A percentile compares a stretch with the other conserved stretches of the same genome.
Conservation (phyloP, 345 rosid species). For the Nasturtium officinale region DNA sequence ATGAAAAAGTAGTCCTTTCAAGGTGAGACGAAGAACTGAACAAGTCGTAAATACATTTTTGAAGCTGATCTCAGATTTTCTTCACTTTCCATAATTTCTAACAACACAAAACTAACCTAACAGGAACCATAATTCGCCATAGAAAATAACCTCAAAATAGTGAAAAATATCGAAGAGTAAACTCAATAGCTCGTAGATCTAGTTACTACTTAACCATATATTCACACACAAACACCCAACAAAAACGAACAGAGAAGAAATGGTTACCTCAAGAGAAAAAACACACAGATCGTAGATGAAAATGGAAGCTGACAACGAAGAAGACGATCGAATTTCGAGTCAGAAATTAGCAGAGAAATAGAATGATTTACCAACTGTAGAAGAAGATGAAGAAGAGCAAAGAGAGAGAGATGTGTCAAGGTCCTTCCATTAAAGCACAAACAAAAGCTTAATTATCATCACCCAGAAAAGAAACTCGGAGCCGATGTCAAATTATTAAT, state of each 20-base stretch:
- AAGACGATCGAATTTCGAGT: constrained; percentile 14
- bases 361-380: constrained; percentile 38
- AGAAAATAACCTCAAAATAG: not conserved
- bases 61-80: constrained; percentile 30
- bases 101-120: not conserved
- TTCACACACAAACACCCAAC: not conserved
- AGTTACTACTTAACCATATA: not conserved
- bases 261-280: not conserved
- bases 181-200: constrained; percentile 29
- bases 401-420: constrained; percentile 44
- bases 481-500: constrained; percentile 17
- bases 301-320: constrained; percentile 36
- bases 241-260: constrained; percentile 3
- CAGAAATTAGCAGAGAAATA: constrained; percentile 19
- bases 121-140: constrained; percentile 16
- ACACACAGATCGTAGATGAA: constrained; percentile 17
- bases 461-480: constrained; percentile 46
- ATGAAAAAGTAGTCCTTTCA: no score
- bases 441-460: constrained; percentile 44
- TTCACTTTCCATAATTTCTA: not conserved
- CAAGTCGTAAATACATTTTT: constrained; percentile 12
- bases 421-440: constrained; percentile 64
- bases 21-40: constrained; percentile 14
- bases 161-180: not conserved
- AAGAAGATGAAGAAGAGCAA: constrained; percentile 1